These are phyloP conservation scores for Elaeis guineensis DNA, from an alignment of 176 grass and related monocot genomes.

Conservation along the genomic window DNA sequence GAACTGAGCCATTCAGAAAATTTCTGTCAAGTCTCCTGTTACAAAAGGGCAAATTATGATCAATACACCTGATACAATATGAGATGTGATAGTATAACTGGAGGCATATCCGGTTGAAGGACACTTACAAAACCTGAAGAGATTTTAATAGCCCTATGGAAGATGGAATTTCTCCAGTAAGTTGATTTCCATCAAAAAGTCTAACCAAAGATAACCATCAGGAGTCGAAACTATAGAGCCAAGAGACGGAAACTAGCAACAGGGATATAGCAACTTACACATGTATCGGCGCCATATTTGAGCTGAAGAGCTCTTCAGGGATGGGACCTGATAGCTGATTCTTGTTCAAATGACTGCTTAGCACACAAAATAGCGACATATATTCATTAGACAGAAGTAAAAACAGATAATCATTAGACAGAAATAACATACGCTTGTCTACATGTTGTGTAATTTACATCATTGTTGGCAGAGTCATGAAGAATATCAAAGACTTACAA, in stretches of 20 bases:
- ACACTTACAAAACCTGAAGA: constrained; percentile 79
- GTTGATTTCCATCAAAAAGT: constrained; percentile 77
- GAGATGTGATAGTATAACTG: too few relatives aligned
- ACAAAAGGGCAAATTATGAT: constrained; percentile 9
- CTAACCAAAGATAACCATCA: constrained; percentile 26
- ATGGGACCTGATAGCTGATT: constrained; percentile 77
- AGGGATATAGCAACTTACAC: constrained; percentile 43
- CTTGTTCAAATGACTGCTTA: constrained; percentile 81
- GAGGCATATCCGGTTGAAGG: neutral
- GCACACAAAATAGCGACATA: constrained; percentile 12
- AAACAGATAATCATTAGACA: too few relatives aligned
- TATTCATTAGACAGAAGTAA: neutral
- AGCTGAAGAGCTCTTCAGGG: constrained; percentile 71
- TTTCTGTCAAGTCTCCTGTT: constrained; percentile 75
- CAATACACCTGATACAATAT: too few relatives aligned
- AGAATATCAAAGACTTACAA: constrained; percentile 54
- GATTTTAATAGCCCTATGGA: constrained; percentile 57
- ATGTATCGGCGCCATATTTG: constrained; percentile 73
- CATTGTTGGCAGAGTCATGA: constrained; percentile 6
- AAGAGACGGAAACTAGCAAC: neutral
- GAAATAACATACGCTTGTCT: too few relatives aligned
- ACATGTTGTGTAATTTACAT: too few relatives aligned
- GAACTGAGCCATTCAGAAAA: constrained; percentile 48
- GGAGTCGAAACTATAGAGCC: neutral
- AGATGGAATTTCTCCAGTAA: constrained; percentile 60